Percentiles rank a stretch among this genome's conserved stretches.
phyloP scores from a whole-genome alignment of 805 yeast genomes.

The Cyberlindnera petersonii region DNA sequence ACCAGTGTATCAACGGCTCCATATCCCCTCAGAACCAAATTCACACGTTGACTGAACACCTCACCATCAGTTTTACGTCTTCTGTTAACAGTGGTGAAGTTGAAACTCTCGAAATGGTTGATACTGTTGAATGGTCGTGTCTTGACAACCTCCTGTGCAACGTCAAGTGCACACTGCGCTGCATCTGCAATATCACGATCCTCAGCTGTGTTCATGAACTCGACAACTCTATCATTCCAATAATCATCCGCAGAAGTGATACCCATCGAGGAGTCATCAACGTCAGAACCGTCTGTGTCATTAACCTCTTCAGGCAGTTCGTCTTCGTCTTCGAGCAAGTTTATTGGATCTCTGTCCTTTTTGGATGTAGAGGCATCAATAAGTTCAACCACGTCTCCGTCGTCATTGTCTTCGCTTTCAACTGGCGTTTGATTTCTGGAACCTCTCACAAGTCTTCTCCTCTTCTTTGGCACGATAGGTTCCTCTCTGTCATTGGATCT shows the following conservation, averaged over 20 bases:
- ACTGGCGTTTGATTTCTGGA: constrained; percentile 26
- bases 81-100: constrained; percentile 42
- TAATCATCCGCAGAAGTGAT: constrained; percentile 29
- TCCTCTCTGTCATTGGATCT: background rate
- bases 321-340: constrained; percentile 24
- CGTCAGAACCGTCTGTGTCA: constrained; percentile 48
- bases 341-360: constrained; percentile 12
- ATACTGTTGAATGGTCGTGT: constrained; percentile 68
- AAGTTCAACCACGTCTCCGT: constrained; percentile 12
- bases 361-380: no score
- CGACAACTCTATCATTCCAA: constrained; percentile 64
- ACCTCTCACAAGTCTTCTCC: constrained; percentile 39
- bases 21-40: constrained; percentile 75
- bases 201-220: constrained; percentile 76
- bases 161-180: constrained; percentile 60
- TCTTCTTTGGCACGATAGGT: constrained; percentile 27
- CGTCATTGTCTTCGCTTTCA: constrained; percentile 20
- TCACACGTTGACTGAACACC: constrained; percentile 65
- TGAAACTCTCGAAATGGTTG: constrained; percentile 53
- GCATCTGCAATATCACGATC: constrained; percentile 76
- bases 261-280: constrained; percentile 32
- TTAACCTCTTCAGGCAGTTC: constrained; percentile 41
- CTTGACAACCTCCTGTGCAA: constrained; percentile 60
- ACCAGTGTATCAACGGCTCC: constrained; percentile 93
- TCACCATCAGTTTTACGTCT: constrained; percentile 61